phyloP scores from a whole-genome alignment of 2,329 filamentous ascomycete genomes.

The Fusarium sp. region DNA sequence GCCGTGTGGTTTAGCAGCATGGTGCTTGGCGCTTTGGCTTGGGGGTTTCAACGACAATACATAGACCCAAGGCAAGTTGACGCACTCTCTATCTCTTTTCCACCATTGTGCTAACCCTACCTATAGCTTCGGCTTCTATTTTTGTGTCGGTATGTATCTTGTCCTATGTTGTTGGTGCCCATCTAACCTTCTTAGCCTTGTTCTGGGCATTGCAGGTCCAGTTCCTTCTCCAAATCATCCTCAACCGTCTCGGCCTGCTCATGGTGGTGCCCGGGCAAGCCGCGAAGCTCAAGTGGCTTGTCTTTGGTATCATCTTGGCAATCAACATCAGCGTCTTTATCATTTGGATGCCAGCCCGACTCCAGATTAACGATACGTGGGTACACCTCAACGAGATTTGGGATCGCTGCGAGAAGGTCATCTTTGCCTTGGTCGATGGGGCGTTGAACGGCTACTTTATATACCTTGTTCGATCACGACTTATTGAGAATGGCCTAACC shows the following conservation, averaged over 20 bases:
- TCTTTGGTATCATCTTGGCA: constrained; percentile 57
- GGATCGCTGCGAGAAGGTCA: constrained; percentile 64
- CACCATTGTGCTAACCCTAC: background rate
- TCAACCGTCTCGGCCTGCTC: constrained; percentile 63
- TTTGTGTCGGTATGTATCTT: constrained; percentile 32
- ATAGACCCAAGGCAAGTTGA: constrained; percentile 37
- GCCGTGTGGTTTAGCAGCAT: constrained; percentile 41
- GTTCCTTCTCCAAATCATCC: constrained; percentile 65
- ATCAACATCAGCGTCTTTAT: constrained; percentile 65
- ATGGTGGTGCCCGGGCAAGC: constrained; percentile 54
- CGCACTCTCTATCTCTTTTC: accelerated
- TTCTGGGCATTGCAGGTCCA: constrained; percentile 60
- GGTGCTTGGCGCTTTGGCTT: constrained; percentile 33
- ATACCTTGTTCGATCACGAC: constrained; percentile 55
- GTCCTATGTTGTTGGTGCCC: accelerated
- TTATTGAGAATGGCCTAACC: constrained; percentile 59
- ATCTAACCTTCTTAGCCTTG: constrained; percentile 12
- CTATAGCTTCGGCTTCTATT: constrained; percentile 38
- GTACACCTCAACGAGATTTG: constrained; percentile 61
- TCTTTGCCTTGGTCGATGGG: constrained; percentile 63
- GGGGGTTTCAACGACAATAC: constrained; percentile 40
- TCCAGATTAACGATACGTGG: constrained; percentile 56
- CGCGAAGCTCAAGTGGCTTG: constrained; percentile 56
- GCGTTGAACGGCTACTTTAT: constrained; percentile 64
- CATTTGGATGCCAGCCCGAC: constrained; percentile 66